A percentile compares a stretch with the other conserved stretches of the same genome.
phyloP scores from a whole-genome alignment of 2,329 filamentous ascomycete species.

The Cladosporium sp. region DNA sequence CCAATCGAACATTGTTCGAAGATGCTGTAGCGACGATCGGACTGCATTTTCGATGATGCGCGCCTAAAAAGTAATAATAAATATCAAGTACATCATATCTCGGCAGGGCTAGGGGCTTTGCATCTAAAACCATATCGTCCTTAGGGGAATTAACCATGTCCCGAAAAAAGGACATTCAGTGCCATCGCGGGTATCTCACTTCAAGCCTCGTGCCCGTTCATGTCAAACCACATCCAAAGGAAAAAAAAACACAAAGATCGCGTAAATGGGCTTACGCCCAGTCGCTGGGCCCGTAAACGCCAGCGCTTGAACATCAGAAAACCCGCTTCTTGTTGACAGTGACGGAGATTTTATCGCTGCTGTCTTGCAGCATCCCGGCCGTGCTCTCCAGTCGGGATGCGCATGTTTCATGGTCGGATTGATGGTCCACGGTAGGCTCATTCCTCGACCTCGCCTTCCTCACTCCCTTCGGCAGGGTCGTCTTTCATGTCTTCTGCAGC shows the following conservation, averaged over 20 bases:
- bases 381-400: neutral
- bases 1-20: neutral
- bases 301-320: neutral
- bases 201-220: neutral
- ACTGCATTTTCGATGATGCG: too few relatives aligned
- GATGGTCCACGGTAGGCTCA: constrained; percentile 16
- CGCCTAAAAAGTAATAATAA: neutral
- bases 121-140: neutral
- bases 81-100: neutral
- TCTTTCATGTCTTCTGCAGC: constrained; percentile 16
- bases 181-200: constrained; percentile 9
- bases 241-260: neutral
- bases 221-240: neutral
- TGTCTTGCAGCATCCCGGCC: neutral
- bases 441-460: constrained; percentile 47
- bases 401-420: neutral
- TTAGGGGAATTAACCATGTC: neutral
- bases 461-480: constrained; percentile 33
- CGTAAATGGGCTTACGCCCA: neutral
- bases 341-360: neutral
- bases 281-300: constrained; percentile 1
- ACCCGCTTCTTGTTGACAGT: neutral
- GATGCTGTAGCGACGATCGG: too few relatives aligned
- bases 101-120: neutral
- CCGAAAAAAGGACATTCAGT: constrained; percentile 5